phyloP scores from a whole-genome alignment of 306 rosid genomes.

The Arachis hypogaea region DNA sequence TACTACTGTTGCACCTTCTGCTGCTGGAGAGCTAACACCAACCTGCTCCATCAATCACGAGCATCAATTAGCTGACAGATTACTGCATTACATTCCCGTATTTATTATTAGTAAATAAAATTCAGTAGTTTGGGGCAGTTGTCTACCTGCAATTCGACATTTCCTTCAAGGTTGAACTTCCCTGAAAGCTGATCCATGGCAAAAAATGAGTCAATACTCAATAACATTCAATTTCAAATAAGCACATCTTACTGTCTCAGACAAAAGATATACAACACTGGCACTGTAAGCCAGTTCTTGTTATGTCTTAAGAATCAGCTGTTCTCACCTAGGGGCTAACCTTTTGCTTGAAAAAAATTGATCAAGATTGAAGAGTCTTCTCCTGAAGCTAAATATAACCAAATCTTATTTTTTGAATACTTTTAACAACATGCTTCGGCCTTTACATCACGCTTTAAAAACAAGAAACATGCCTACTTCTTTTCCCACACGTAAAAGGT shows the following conservation, averaged over 20 bases:
- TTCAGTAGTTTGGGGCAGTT: slow-evolving; percentile 24
- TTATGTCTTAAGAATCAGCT: not conserved
- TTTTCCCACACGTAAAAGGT: not conserved
- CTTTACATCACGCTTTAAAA: not conserved
- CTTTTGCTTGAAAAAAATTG: not conserved
- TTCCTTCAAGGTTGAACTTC: slow-evolving; percentile 81
- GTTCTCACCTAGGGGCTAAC: not conserved
- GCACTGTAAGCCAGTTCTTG: not conserved
- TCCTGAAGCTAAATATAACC: not conserved
- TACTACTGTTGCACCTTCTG: slow-evolving; percentile 56
- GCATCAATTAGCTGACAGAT: slow-evolving; percentile 37
- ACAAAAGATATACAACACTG: not conserved
- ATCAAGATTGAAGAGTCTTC: slow-evolving; percentile 3
- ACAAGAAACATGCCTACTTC: not conserved
- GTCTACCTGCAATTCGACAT: slow-evolving; percentile 83
- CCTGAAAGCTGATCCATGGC: slow-evolving; percentile 57
- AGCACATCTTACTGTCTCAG: not conserved
- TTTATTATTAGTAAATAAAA: slow-evolving; percentile 24
- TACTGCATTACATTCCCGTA: slow-evolving; percentile 25
- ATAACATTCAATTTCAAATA: slow-evolving; percentile 34
- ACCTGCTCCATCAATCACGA: slow-evolving; percentile 61
- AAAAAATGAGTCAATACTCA: slow-evolving; percentile 51
- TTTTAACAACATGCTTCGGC: slow-evolving; percentile 7
- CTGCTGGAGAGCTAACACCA: slow-evolving; percentile 55
- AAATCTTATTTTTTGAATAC: not conserved